Base-by-base conservation (phyloP, 2,329 filamentous ascomycete species). In the Colletotrichum melonis region DNA sequence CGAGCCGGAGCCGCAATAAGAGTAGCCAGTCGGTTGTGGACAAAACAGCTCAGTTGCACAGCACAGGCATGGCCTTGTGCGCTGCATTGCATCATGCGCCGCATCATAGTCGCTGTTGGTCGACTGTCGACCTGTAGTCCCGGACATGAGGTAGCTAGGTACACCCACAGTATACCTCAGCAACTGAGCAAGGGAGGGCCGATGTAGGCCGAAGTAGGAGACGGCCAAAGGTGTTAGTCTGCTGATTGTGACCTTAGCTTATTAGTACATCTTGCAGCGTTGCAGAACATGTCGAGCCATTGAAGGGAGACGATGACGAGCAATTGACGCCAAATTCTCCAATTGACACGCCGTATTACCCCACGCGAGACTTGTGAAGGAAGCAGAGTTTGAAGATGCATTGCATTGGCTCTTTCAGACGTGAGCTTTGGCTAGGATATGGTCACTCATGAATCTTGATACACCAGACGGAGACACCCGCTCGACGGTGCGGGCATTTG, bases 11-110 rank as follows among this genome's bases (percentile, higher is more conserved):
- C 56, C 46, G 32, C 59, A 38, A 59, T 4, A 22, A n/a, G 57
- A 19, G 42, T 11, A 56, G 26, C n/a, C 49, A 58, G 54, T 35
- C 57, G 16, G 38, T 24, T 57, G 38, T 24, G 35, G 46, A 58
- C 42, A 59, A 19, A 16, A 54, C 28, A 35, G 38, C 42, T 65
- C 69, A 57, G 28, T 62, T 26, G 24, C 65, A 64, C 32, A 32
- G 65, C 57, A 24, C 38, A 63, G 65, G 59, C 69, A 64, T 49
- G 65, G 56, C 46, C 60, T 65, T 35, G 60, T 73, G 71, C 60
- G 67, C 60, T 52, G 71, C 71, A 73, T 73, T 70, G 60, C 70
- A 70, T 73, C 62, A 73, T 73, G 67, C 67, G 42, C 62, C 66
- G 62, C 71, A 71, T 57, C 30, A 38, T 49, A 60, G 28, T 54